A percentile compares a stretch with the other conserved stretches of the same genome.
Evolutionary conservation across 768 basidiomycete genomes (phyloP).

Genomic region (Hypholoma sublateritium): DNA sequence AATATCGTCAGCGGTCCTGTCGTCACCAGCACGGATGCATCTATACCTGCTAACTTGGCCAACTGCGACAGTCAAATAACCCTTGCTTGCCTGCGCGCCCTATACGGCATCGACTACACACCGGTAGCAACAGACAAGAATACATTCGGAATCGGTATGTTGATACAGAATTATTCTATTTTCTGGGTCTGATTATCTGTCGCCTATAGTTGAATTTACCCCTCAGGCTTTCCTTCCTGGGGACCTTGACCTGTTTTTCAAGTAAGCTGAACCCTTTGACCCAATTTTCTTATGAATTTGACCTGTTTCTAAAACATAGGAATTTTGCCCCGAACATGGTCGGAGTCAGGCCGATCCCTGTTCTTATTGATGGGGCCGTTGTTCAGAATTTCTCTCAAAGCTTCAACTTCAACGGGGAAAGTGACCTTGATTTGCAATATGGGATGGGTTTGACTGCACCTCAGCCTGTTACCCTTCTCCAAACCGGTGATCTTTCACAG

Average conservation of each 20-base stretch:
- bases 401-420: conserved; percentile 52
- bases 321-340: conserved; percentile 39
- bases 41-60: conserved; percentile 17
- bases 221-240: conserved; percentile 44
- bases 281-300: background rate
- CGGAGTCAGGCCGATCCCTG: conserved; percentile 32
- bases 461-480: conserved; percentile 41
- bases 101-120: conserved; percentile 36
- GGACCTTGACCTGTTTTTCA: conserved; percentile 47
- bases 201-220: conserved; percentile 46
- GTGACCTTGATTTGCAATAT: conserved; percentile 59
- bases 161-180: background rate
- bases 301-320: conserved; percentile 8
- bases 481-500: conserved; percentile 41
- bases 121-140: conserved; percentile 34
- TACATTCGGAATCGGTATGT: conserved; percentile 37
- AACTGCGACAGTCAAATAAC: conserved; percentile 34
- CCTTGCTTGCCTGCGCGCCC: conserved; percentile 38
- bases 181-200: background rate
- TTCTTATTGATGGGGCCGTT: conserved; percentile 40
- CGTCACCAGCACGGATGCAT: conserved; percentile 17
- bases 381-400: conserved; percentile 39
- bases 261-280: conserved; percentile 10
- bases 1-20: conserved; percentile 17
- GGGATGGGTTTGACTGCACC: conserved; percentile 45